Base-by-base conservation (phyloP, 1,284 basidiomycete species). In the Pseudozyma hubeiensis region DNA sequence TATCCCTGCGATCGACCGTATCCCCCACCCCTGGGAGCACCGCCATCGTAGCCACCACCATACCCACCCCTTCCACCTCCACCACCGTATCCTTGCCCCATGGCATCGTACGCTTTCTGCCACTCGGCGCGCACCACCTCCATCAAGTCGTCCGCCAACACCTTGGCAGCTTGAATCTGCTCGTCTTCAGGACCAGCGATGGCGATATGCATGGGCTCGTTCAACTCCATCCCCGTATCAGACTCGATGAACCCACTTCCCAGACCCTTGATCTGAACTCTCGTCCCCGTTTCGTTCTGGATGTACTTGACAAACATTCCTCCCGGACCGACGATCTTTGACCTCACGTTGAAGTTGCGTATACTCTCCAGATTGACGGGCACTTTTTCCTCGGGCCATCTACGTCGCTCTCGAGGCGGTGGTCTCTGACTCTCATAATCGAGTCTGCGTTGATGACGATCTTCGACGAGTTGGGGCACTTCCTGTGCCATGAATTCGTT, bases 181-280 rank as follows among this genome's bases (percentile, higher is more conserved):
- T 62, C 67, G 30, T 80, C 78, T 37, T 82, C 81, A 6, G 80
- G 81, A 7, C 81, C 79, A 2, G 76, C 66, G 34, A 81, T 72
- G 37, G 70, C 59, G 33, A 84, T 76, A 84, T 95, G 93, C 89
- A 97, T 92, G 1, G 93, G 92, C 81, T 97, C 95, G 62, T 93
- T 91, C 47, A 90, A 89, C 86, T 98, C 95, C 77, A 90, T 87
- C 0, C 94, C 93, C 0, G 94, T 97, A 74, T 98, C 96, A 78
- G 91, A 90, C 82, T 99, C 96, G 75, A 96, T 90, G 84, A 97
- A 99, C 0, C 96, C 97, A 17, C 93, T 96, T 0, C 97, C 97
- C 16, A 91, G 77, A 11, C 96, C 96, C 85, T 98, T 98, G 84
- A 99, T 97, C 85, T 99, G 96, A n/a, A 98, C 96, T 69, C 96